Evolutionary conservation across 2,329 filamentous ascomycete genomes (phyloP).

Genomic region (Paecilomyces sp.): DNA sequence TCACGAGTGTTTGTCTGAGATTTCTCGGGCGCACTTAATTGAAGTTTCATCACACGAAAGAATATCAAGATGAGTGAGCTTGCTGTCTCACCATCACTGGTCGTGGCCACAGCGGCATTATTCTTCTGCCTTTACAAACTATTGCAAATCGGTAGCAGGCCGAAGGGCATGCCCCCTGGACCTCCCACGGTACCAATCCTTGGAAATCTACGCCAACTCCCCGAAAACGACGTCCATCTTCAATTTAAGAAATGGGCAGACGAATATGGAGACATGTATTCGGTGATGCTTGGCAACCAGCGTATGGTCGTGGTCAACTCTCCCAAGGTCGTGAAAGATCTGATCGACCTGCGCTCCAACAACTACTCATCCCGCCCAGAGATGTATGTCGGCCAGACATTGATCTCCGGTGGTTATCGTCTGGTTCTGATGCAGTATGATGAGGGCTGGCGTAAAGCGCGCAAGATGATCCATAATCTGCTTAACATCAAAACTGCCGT

Average conservation of each 20-base stretch:
- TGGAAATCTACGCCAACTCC: slow-evolving; percentile 11
- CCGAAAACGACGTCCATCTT: slow-evolving; percentile 1
- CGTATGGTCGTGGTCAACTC: slow-evolving; percentile 4
- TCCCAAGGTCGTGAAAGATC: slow-evolving; percentile 3
- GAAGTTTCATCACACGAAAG: not conserved
- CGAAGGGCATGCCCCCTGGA: slow-evolving; percentile 10
- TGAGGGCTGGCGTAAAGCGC: slow-evolving; percentile 12
- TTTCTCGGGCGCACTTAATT: not conserved
- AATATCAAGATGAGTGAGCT: not conserved
- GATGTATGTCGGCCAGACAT: slow-evolving; percentile 6
- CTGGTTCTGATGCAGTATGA: slow-evolving; percentile 13
- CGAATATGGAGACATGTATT: slow-evolving; percentile 9
- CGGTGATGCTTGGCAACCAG: slow-evolving; percentile 7
- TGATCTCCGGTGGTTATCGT: slow-evolving; percentile 11
- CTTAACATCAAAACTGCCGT: slow-evolving; percentile 12
- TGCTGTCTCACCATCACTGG: not conserved
- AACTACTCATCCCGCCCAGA: slow-evolving; percentile 5
- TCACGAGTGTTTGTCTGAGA: not conserved
- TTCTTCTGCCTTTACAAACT: not conserved
- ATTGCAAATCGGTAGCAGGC: slow-evolving; percentile 5
- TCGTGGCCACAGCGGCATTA: not conserved
- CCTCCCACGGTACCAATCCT: slow-evolving; percentile 10
- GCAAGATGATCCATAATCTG: slow-evolving; percentile 14
- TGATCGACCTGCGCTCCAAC: slow-evolving; percentile 3
- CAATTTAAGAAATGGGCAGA: slow-evolving; percentile 10